phyloP scores from a whole-genome alignment of 208 protist genomes.

The Leishmania gerbilli region DNA sequence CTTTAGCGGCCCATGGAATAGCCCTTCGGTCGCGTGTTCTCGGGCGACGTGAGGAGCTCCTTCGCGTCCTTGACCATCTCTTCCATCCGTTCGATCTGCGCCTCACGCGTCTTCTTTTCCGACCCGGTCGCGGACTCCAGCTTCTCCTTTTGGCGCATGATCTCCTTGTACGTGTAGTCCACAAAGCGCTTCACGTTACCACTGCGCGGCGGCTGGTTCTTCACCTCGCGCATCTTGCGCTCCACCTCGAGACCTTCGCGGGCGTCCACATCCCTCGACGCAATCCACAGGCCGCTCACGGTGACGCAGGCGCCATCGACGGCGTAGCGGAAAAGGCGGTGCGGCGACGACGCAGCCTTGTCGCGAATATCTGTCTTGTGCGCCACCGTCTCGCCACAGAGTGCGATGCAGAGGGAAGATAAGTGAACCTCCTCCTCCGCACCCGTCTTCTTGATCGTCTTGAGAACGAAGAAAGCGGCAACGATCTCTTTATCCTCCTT shows the following conservation, averaged over 20 bases:
- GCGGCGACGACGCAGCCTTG: conserved; percentile 50
- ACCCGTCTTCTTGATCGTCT: conserved; percentile 62
- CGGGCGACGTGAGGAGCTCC: conserved; percentile 57
- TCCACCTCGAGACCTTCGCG: conserved; percentile 49
- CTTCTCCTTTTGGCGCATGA: conserved; percentile 72
- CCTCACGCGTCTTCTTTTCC: conserved; percentile 53
- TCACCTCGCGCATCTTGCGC: conserved; percentile 80
- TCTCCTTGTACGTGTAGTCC: conserved; percentile 75
- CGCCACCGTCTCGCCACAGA: conserved; percentile 48
- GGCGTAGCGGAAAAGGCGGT: conserved; percentile 76
- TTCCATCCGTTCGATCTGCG: conserved; percentile 63
- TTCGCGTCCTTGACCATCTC: conserved; percentile 71
- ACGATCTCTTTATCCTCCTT: conserved; percentile 63
- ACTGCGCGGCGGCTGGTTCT: conserved; percentile 75
- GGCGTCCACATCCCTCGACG: conserved; percentile 36
- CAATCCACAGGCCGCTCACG: conserved; percentile 49
- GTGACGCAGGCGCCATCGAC: conserved; percentile 68
- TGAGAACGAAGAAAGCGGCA: conserved; percentile 69
- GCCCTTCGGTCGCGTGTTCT: conserved; percentile 56
- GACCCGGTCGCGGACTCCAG: conserved; percentile 29
- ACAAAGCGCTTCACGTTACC: conserved; percentile 77
- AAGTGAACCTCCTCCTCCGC: conserved; percentile 65
- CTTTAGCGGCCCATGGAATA: conserved; percentile 47
- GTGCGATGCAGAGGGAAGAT: conserved; percentile 67
- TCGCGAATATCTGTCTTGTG: conserved; percentile 68